These are phyloP conservation scores for Lepraria neglecta DNA, from an alignment of 495 filamentous ascomycete species.

Conservation along the genomic window DNA sequence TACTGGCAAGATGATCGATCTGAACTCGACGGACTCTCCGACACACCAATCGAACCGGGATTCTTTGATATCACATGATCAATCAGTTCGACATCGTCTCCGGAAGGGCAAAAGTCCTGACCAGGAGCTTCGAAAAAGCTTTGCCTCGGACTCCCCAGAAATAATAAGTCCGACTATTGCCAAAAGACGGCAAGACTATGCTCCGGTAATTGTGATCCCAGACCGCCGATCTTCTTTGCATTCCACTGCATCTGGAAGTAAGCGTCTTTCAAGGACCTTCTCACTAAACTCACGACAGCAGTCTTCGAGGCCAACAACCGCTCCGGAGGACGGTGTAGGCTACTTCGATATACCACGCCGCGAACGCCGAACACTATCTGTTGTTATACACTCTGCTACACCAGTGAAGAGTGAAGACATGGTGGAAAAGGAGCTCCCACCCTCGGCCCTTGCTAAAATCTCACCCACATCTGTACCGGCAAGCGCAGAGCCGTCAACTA, in stretches of 20 bases:
- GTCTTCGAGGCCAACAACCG: slow-evolving; percentile 31
- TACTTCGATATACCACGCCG: slow-evolving; percentile 34
- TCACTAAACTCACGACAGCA: slow-evolving; percentile 31
- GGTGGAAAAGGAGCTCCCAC: slow-evolving; percentile 5
- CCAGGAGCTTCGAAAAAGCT: slow-evolving; percentile 46
- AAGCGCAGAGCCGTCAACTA: slow-evolving; percentile 58
- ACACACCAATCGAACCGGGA: slow-evolving; percentile 39
- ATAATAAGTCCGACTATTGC: slow-evolving; percentile 45
- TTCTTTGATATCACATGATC: slow-evolving; percentile 39
- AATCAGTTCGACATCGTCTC: slow-evolving; percentile 44
- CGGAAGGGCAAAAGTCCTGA: slow-evolving; percentile 44
- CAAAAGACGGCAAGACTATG: slow-evolving; percentile 52
- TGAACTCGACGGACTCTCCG: slow-evolving; percentile 48
- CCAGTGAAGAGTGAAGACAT: slow-evolving; percentile 14
- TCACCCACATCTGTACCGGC: slow-evolving; percentile 68
- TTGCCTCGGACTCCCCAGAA: slow-evolving; percentile 52
- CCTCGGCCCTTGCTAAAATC: slow-evolving; percentile 49
- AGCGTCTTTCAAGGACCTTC: slow-evolving; percentile 35
- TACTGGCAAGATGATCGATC: slow-evolving; percentile 57
- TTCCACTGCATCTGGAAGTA: slow-evolving; percentile 40
- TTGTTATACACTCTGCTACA: slow-evolving; percentile 31
- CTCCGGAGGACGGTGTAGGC: slow-evolving; percentile 31
- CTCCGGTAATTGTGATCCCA: slow-evolving; percentile 68
- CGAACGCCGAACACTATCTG: slow-evolving; percentile 39
- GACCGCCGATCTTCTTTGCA: slow-evolving; percentile 60